These are phyloP conservation scores for Tetrahymena elliotti DNA, from an alignment of 73 alveolate species.

Conservation along the genomic window DNA sequence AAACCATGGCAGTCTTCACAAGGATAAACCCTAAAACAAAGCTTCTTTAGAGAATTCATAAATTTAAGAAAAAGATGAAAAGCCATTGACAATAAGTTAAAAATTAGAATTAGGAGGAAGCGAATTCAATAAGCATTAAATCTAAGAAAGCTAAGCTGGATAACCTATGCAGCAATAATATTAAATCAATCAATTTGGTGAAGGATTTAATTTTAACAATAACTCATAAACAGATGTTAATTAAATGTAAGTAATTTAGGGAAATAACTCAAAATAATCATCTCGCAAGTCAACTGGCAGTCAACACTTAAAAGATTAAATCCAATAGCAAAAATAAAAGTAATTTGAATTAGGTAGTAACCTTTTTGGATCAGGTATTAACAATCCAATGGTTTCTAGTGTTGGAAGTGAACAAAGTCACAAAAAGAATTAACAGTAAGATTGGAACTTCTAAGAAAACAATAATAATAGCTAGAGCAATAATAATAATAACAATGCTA, in stretches of 20 bases:
- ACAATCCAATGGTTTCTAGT: not conserved
- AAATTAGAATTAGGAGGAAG: not conserved
- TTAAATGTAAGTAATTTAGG: not conserved
- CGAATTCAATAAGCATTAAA: not conserved
- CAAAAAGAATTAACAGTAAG: not conserved
- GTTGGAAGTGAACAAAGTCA: not conserved
- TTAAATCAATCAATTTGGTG: not conserved
- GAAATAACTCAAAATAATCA: not conserved
- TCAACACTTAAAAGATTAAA: not conserved
- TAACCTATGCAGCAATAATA: not conserved
- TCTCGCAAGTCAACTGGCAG: not conserved
- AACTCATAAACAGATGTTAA: not conserved
- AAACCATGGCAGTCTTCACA: not conserved
- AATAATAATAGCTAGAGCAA: not conserved
- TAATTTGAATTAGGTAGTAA: not conserved
- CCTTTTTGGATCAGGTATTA: not conserved
- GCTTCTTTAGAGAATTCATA: not conserved
- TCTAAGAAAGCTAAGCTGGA: not conserved
- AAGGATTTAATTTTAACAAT: not conserved
- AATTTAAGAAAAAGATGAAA: not conserved
- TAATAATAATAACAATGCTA: not conserved
- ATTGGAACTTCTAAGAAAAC: not conserved
- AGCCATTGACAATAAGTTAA: not conserved
- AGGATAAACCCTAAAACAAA: not conserved
- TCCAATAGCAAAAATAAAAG: too few relatives aligned